Base-by-base conservation (phyloP, 2,329 filamentous ascomycete genomes). In the Aspergillus phoenicis region DNA sequence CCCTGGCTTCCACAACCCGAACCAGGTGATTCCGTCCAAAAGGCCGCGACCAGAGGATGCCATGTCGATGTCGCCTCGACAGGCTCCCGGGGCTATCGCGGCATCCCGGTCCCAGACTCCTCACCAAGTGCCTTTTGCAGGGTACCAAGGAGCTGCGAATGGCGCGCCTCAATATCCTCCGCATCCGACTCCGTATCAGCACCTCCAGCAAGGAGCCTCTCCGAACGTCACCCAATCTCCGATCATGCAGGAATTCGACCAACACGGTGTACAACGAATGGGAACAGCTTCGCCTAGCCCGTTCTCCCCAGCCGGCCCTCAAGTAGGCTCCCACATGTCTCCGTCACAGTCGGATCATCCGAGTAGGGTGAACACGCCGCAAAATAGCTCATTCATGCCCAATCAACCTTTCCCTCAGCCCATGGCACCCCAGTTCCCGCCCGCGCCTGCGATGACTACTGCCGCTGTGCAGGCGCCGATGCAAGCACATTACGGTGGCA, bases 41-140 rank as follows among this genome's bases (percentile, higher is more conserved):
- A 87, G 95, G 71, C 86, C 91, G 57, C 86, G 91, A 51, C 89
- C 90, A 56, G 92, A 96, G 78, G 93, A 97, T 77, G 93, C 89
- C 72, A 84, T 95, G 72, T 89, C 88, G 67, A 89, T 90, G 74
- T 96, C 93, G 33, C 93, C 94, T 57, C 85, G 89, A 71, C 90
- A 89, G 73, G 88, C 89, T 59, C 85, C 89, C 5, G 87, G 86
- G 66, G 90, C 90, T 79, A 78, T 92, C 30, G 90, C 91, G 52
- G 87, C 87, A 24, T 96, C 94, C 78, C 91, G 94, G 77, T 94
- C 94, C 69, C 93, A 97, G 74, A 98, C 94, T 30, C 94, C 94
- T 36, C 91, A 92, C 71, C 91, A 94, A 73, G 85, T 87, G 64
- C 84, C 85, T 56, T 93, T 89, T 70, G 82, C 88, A 28, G 87